phyloP scores from a whole-genome alignment of 306 rosid species.

The Cyclanthera cordifolia region DNA sequence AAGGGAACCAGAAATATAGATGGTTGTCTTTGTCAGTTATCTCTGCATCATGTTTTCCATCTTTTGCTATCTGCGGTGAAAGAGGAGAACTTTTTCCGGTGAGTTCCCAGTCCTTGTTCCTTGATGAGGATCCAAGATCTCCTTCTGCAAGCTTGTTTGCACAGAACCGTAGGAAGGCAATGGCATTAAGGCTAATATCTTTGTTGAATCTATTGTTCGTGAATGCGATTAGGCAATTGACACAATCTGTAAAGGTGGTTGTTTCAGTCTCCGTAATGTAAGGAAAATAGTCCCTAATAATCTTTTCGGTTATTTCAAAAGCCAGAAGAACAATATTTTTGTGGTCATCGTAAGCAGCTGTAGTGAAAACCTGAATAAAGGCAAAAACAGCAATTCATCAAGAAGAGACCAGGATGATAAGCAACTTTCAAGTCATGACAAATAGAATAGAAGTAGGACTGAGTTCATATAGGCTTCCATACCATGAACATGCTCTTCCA shows the following conservation, averaged over 20 bases:
- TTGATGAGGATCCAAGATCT: slow-evolving; percentile 65
- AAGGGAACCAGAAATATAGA: slow-evolving; percentile 94
- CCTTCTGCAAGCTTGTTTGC: slow-evolving; percentile 96
- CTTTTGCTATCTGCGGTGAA: slow-evolving; percentile 50
- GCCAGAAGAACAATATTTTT: slow-evolving; percentile 93
- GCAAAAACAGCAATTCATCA: slow-evolving; percentile 10
- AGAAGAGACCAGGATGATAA: slow-evolving; percentile 4
- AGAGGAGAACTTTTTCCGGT: slow-evolving; percentile 36
- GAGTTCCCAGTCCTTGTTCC: slow-evolving; percentile 57
- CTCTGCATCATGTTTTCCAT: slow-evolving; percentile 52
- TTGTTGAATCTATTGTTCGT: slow-evolving; percentile 87
- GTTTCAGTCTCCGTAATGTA: slow-evolving; percentile 97
- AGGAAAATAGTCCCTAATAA: slow-evolving; percentile 92
- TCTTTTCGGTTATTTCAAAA: slow-evolving; percentile 94
- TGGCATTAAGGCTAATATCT: slow-evolving; percentile 93
- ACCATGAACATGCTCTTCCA: slow-evolving; percentile 99
- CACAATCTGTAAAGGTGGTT: slow-evolving; percentile 95
- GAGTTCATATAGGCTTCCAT: slow-evolving; percentile 24
- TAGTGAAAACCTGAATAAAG: slow-evolving; percentile 82
- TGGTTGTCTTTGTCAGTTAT: slow-evolving; percentile 64
- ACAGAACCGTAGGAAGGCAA: slow-evolving; percentile 85
- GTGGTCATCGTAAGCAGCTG: slow-evolving; percentile 98
- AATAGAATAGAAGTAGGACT: slow-evolving; percentile 3
- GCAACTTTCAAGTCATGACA: not conserved
- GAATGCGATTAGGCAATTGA: slow-evolving; percentile 92